Base-by-base conservation (phyloP, 768 basidiomycete species). In the Russula sp. region DNA sequence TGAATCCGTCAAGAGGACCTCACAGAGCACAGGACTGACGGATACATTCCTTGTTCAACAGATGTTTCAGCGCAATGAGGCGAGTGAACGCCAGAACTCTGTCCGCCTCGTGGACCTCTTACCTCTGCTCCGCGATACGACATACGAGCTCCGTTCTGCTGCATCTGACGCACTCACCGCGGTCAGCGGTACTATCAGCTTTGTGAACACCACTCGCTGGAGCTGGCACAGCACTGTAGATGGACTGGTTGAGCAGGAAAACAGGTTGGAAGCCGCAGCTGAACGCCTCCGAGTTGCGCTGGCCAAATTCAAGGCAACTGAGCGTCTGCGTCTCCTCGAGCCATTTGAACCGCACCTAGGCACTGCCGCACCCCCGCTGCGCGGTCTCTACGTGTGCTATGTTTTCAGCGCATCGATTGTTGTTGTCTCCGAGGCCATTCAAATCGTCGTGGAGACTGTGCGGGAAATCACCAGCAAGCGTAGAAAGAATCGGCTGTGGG, bases 341-440 rank as follows among this genome's bases (percentile, higher is more conserved):
- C 81, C 82, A 0, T 83, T 78, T 69, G 64, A 70, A 46, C 60
- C 70, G 1, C 66, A 77, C 39, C 73, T 83, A 54, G 72, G 39
- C n/a, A 46, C 56, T 16, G 25, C 34, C 7, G 29, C 2, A 74
- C 18, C 65, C 11, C 76, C 77, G 9, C 69, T 75, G 42, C 71
- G 75, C 20, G 72, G 76, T n/a, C 74, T 85, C 11, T 80, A 81
- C 69, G 61, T 79, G 35, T 74, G 80, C 51, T 79, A 80, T 68
- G 79, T 81, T 29, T 81, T 82, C 64, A 75, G 76, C 18, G 71
- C 79, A 49, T 77, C 76, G 64, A 68, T 83, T 22, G 66, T 78
- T 20, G 67, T 71, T 45, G 75, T 76, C 43, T 71, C 73, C 48
- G 69, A 76, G 29, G 73, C 71, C 0, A 67, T 80, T 48, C 62